Conservation (phyloP, 2,329 filamentous ascomycete species). For the Arthrobotrys conoides region DNA sequence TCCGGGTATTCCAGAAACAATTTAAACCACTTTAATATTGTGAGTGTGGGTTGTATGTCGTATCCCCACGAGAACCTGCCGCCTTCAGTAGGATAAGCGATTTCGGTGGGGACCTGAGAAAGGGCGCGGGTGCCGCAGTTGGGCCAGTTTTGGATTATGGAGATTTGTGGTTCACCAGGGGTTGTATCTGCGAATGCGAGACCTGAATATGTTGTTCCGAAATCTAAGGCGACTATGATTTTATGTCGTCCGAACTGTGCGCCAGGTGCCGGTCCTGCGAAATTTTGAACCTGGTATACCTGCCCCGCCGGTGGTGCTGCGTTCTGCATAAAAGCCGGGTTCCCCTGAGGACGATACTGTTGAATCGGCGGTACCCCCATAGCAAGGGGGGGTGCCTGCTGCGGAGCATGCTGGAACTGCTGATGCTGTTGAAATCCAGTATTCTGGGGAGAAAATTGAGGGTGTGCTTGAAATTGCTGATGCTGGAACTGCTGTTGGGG, state of each 20-base stretch:
- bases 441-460: slow-evolving; percentile 16
- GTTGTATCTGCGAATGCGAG: slow-evolving; percentile 55
- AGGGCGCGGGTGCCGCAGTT: slow-evolving; percentile 58
- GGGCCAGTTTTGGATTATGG: slow-evolving; percentile 62
- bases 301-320: slow-evolving; percentile 38
- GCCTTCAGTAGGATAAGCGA: slow-evolving; percentile 57
- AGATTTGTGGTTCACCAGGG: slow-evolving; percentile 58
- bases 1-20: slow-evolving; percentile 60
- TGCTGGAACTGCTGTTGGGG: slow-evolving; percentile 24
- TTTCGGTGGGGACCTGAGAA: slow-evolving; percentile 61
- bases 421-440: slow-evolving; percentile 35
- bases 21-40: slow-evolving; percentile 62
- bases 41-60: slow-evolving; percentile 59
- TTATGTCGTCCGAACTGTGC: slow-evolving; percentile 46
- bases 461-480: slow-evolving; percentile 22
- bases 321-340: slow-evolving; percentile 34
- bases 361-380: slow-evolving; percentile 14
- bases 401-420: slow-evolving; percentile 37
- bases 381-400: background rate
- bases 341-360: slow-evolving; percentile 41
- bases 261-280: slow-evolving; percentile 48
- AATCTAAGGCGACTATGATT: slow-evolving; percentile 54
- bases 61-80: slow-evolving; percentile 61
- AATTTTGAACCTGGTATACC: slow-evolving; percentile 47
- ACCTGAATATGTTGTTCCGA: slow-evolving; percentile 53